phyloP scores from a whole-genome alignment of 306 rosid species.

The Prunus kanzakura region DNA sequence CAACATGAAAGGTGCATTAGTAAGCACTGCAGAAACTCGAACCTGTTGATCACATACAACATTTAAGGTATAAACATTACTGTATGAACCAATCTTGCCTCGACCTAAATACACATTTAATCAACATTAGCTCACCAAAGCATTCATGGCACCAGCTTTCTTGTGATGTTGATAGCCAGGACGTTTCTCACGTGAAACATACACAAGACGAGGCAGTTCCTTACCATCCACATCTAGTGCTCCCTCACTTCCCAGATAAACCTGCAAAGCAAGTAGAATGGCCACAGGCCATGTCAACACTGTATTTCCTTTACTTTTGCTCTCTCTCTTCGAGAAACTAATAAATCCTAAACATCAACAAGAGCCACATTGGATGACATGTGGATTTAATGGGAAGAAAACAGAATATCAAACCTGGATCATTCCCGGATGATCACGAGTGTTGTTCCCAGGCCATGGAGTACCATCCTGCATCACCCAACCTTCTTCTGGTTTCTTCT shows the following conservation, averaged over 20 bases:
- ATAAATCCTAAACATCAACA: background rate
- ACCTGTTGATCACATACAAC: slow-evolving; percentile 45
- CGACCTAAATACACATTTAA: background rate
- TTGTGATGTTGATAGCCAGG: slow-evolving; percentile 72
- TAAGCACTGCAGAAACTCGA: slow-evolving; percentile 93
- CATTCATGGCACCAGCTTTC: slow-evolving; percentile 97
- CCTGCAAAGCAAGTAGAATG: slow-evolving; percentile 39
- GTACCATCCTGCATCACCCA: slow-evolving; percentile 98
- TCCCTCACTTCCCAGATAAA: slow-evolving; percentile 82
- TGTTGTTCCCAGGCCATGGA: slow-evolving; percentile 92
- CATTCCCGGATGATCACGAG: slow-evolving; percentile 97
- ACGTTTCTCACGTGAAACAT: slow-evolving; percentile 88
- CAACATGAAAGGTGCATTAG: slow-evolving; percentile 92
- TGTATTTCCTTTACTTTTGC: background rate
- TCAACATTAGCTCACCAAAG: slow-evolving; percentile 57
- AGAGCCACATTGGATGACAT: too few species aligned
- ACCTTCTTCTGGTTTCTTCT: slow-evolving; percentile 92
- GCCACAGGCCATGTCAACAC: background rate
- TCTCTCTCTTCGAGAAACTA: background rate
- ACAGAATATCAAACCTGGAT: slow-evolving; percentile 58
- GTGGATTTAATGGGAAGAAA: background rate
- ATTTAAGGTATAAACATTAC: slow-evolving; percentile 16
- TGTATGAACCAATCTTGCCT: slow-evolving; percentile 4
- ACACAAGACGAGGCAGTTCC: slow-evolving; percentile 76
- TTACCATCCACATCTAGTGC: slow-evolving; percentile 78